phyloP scores from a whole-genome alignment of 2,329 filamentous ascomycete species.

The Penicillium sp. region DNA sequence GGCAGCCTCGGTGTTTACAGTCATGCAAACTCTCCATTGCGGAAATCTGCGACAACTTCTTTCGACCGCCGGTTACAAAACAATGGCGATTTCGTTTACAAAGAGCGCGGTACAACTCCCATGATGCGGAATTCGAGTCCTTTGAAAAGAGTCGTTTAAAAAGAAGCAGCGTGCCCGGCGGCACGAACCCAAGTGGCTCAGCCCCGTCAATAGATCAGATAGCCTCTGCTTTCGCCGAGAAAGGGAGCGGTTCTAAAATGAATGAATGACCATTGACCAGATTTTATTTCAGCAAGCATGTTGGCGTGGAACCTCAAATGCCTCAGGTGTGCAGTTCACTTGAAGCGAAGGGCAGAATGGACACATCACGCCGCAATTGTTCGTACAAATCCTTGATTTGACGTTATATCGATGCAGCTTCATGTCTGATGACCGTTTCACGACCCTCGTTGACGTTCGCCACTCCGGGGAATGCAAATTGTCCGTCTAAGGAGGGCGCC shows the following conservation, averaged over 20 bases:
- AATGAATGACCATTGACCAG: constrained; percentile 15
- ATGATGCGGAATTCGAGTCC: constrained; percentile 41
- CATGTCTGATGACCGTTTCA: neutral
- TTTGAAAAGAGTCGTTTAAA: constrained; percentile 40
- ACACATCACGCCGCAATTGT: neutral
- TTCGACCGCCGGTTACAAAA: constrained; percentile 41
- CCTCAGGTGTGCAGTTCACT: constrained; percentile 1
- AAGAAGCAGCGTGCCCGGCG: constrained; percentile 40
- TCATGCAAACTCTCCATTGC: constrained; percentile 76
- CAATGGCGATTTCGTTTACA: constrained; percentile 37
- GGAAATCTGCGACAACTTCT: constrained; percentile 67
- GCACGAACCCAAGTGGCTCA: constrained; percentile 32
- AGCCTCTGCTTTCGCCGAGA: constrained; percentile 31
- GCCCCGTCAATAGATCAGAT: constrained; percentile 32
- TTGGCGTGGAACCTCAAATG: neutral
- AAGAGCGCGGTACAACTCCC: constrained; percentile 37
- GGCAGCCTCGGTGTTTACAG: constrained; percentile 76
- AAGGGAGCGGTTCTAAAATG: constrained; percentile 28
- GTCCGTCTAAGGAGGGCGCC: neutral
- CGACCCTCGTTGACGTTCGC: constrained; percentile 5
- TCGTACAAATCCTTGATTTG: constrained; percentile 11
- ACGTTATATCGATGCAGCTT: constrained; percentile 4
- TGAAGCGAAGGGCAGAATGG: neutral
- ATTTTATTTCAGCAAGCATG: neutral
- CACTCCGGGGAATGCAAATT: constrained; percentile 18